Evolutionary conservation across 148 eudicot species (phyloP).

Genomic region (Selenicereus undatus): DNA sequence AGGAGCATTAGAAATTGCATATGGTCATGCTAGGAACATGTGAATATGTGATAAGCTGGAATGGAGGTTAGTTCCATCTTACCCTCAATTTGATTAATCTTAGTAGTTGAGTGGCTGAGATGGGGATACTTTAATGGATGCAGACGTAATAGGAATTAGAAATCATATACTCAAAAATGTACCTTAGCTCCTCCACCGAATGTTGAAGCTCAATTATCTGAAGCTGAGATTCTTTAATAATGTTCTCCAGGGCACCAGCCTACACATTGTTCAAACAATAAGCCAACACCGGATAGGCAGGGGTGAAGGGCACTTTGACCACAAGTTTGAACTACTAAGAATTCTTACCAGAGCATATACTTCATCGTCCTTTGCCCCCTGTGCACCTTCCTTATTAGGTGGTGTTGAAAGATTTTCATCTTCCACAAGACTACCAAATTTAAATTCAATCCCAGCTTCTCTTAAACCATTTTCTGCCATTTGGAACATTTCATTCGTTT

Average conservation of each 20-base stretch:
- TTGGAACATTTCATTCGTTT: conserved; percentile 71
- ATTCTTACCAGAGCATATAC: conserved; percentile 73
- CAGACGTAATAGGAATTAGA: no score
- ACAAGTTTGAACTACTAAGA: background rate
- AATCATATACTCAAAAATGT: conserved; percentile 12
- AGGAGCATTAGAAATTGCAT: no score
- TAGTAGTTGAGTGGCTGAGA: no score
- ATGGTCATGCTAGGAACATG: no score
- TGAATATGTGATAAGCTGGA: no score
- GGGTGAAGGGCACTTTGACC: background rate
- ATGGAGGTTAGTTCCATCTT: no score
- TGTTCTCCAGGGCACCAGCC: conserved; percentile 97
- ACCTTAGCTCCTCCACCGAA: conserved; percentile 85
- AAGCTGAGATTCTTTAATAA: conserved; percentile 80
- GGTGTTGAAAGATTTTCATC: conserved; percentile 30
- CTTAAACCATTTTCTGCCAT: conserved; percentile 82
- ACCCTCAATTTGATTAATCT: no score
- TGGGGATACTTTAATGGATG: no score
- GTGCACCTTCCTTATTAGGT: conserved; percentile 32
- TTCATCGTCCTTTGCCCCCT: conserved; percentile 71
- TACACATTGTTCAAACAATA: conserved; percentile 30
- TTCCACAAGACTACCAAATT: conserved; percentile 51
- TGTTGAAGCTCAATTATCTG: conserved; percentile 92
- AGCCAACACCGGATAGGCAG: conserved; percentile 9
- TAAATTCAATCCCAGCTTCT: conserved; percentile 76